Evolutionary conservation across 495 filamentous ascomycete genomes (phyloP).

Genomic region (Paragyromitra xinjiangensis): DNA sequence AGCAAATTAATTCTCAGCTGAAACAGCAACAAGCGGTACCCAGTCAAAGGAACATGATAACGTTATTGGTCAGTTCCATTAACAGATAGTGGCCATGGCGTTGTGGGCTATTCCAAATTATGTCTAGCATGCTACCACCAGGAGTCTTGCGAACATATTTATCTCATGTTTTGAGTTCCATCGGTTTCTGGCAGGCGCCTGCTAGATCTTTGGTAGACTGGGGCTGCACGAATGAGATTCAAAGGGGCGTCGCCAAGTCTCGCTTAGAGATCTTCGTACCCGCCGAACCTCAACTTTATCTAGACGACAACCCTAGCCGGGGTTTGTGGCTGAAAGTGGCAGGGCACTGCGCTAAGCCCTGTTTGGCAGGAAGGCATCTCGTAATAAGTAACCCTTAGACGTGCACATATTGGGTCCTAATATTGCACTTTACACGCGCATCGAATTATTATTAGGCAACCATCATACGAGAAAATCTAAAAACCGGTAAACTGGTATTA

Average conservation of each 20-base stretch:
- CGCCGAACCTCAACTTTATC: constrained; percentile 8
- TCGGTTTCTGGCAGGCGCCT: background rate
- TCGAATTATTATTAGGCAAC: background rate
- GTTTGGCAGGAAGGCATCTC: background rate
- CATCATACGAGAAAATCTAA: background rate
- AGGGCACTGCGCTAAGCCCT: background rate
- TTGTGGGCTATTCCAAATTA: too few species aligned
- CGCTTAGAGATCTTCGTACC: background rate
- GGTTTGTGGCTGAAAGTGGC: background rate
- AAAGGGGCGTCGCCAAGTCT: background rate
- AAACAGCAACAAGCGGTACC: too few species aligned
- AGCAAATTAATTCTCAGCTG: too few species aligned
- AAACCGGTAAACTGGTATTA: background rate
- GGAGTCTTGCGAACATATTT: too few species aligned
- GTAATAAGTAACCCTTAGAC: background rate
- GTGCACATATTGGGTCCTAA: background rate
- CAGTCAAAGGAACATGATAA: too few species aligned
- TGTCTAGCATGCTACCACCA: too few species aligned
- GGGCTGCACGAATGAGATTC: background rate
- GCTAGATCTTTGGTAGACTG: background rate
- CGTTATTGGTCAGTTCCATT: too few species aligned
- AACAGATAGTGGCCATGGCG: too few species aligned
- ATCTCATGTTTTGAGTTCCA: too few species aligned
- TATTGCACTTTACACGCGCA: background rate
- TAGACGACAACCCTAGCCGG: background rate